These are phyloP conservation scores for Venturiaceae sp. DNA, from an alignment of 2,329 filamentous ascomycete species.

Conservation along the genomic window DNA sequence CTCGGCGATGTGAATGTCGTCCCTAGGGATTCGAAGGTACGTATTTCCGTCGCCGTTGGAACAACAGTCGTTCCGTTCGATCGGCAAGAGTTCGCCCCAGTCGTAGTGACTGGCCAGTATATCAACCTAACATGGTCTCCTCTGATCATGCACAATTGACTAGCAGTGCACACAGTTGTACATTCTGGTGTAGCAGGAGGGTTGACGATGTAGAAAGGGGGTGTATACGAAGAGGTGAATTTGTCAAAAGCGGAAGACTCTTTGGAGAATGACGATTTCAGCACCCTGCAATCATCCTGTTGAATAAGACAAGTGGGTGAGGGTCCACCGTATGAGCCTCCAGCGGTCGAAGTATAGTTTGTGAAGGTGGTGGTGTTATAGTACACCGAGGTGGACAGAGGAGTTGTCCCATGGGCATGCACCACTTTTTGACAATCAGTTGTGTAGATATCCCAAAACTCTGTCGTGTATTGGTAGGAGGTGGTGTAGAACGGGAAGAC, in stretches of 20 bases:
- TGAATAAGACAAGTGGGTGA: not conserved
- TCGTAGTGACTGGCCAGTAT: constrained; percentile 1
- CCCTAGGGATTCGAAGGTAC: not conserved
- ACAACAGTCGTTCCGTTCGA: not conserved
- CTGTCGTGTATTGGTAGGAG: not conserved
- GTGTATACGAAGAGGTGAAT: not conserved
- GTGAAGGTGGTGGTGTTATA: not conserved
- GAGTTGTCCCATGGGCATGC: not conserved
- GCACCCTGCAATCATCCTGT: not conserved
- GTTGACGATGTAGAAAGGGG: not conserved
- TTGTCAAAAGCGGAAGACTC: not conserved
- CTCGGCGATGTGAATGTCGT: not conserved
- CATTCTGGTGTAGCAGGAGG: not conserved
- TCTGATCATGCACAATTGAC: not conserved
- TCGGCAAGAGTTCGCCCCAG: not conserved
- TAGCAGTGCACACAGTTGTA: not conserved
- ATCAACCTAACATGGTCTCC: not conserved
- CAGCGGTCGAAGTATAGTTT: not conserved
- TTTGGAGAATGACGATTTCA: not conserved
- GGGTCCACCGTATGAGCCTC: not conserved
- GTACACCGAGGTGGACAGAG: not conserved
- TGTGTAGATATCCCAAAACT: not conserved
- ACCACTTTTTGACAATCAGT: not conserved
- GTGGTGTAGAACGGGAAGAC: not conserved
- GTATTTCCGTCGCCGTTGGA: not conserved